These are phyloP conservation scores for Talaromyces sp. DNA, from an alignment of 2,329 filamentous ascomycete species.

Conservation along the genomic window DNA sequence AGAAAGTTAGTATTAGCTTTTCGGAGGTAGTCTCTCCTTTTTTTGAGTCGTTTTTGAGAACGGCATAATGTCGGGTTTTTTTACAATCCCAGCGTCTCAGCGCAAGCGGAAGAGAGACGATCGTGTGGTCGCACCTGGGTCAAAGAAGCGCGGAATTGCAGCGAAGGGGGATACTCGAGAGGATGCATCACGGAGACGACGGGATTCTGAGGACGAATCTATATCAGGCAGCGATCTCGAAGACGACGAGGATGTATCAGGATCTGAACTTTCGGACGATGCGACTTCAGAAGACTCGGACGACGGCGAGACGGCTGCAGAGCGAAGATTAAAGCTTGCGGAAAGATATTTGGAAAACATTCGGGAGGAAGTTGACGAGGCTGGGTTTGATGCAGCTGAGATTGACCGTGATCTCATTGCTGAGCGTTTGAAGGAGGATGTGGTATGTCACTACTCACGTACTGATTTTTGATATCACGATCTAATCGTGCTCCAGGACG, in stretches of 20 bases:
- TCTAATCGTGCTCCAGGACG: slow-evolving; percentile 51
- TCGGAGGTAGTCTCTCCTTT: background rate
- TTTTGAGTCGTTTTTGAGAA: background rate
- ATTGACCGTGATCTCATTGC: slow-evolving; percentile 91
- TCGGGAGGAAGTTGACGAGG: slow-evolving; percentile 74
- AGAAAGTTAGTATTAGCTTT: background rate
- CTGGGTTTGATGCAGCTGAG: slow-evolving; percentile 88
- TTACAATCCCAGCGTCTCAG: slow-evolving; percentile 80
- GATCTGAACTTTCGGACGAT: slow-evolving; percentile 46
- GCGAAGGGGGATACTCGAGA: slow-evolving; percentile 29
- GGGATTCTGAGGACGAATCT: slow-evolving; percentile 64
- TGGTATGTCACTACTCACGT: slow-evolving; percentile 47
- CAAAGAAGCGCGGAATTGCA: slow-evolving; percentile 46
- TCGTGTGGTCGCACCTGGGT: slow-evolving; percentile 39
- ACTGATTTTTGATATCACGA: background rate
- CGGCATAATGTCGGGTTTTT: slow-evolving; percentile 81
- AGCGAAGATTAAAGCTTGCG: slow-evolving; percentile 79
- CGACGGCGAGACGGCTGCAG: slow-evolving; percentile 77
- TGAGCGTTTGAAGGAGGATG: slow-evolving; percentile 84
- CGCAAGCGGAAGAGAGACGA: slow-evolving; percentile 82
- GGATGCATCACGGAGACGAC: slow-evolving; percentile 42
- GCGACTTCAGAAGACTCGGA: slow-evolving; percentile 65
- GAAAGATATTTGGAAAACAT: slow-evolving; percentile 93
- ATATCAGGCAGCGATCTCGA: slow-evolving; percentile 73
- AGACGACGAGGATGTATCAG: slow-evolving; percentile 58